These are phyloP conservation scores for Dothistroma pini DNA, from an alignment of 2,329 filamentous ascomycete species.

Conservation along the genomic window DNA sequence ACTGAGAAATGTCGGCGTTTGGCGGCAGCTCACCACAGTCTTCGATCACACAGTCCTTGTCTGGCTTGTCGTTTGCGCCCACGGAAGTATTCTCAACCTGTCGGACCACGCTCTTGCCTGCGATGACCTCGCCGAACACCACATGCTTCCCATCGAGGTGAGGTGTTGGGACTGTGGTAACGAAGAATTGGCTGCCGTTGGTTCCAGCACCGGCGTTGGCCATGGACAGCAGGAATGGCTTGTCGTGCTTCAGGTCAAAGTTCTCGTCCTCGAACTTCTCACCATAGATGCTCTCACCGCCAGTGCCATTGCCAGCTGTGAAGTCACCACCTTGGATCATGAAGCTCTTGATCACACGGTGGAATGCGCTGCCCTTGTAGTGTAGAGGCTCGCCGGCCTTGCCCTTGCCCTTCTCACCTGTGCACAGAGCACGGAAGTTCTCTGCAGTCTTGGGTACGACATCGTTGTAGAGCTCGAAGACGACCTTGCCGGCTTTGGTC, in stretches of 20 bases:
- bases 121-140: constrained; percentile 91
- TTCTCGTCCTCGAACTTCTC: constrained; percentile 98
- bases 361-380: constrained; percentile 90
- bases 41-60: constrained; percentile 66
- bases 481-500: constrained; percentile 69
- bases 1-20: constrained; percentile 63
- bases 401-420: constrained; percentile 85
- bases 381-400: constrained; percentile 79
- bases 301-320: constrained; percentile 88
- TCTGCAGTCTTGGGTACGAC: constrained; percentile 91
- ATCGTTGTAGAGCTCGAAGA: constrained; percentile 69
- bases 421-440: constrained; percentile 93
- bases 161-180: constrained; percentile 91
- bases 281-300: constrained; percentile 95
- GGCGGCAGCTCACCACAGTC: constrained; percentile 80
- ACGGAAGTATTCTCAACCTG: constrained; percentile 83
- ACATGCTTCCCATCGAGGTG: constrained; percentile 97
- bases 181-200: constrained; percentile 97
- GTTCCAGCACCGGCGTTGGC: constrained; percentile 93
- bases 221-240: constrained; percentile 93
- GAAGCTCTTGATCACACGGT: constrained; percentile 97
- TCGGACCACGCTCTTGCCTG: constrained; percentile 85
- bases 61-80: constrained; percentile 71
- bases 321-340: constrained; percentile 99
- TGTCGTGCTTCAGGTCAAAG: constrained; percentile 86